Percentiles rank a stretch among this genome's conserved stretches.
Conservation (phyloP, 2,329 filamentous ascomycete species). For the Fusarium zealandicum region DNA sequence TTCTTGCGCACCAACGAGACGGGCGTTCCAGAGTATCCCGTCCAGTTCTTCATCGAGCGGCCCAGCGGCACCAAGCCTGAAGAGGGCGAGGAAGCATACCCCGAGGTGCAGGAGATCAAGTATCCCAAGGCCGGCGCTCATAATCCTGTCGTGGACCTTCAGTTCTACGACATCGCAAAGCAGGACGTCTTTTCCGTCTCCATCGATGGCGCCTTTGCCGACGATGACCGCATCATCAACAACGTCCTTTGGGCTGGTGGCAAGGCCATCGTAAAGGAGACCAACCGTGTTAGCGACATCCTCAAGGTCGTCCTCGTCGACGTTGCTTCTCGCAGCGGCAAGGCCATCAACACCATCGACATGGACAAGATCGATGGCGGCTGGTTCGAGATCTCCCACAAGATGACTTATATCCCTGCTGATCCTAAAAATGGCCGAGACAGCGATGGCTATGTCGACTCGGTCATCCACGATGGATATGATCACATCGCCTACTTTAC, state of each 20-base stretch:
- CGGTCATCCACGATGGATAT: conserved; percentile 82
- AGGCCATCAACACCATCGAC: conserved; percentile 80
- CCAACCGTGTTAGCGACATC: conserved; percentile 92
- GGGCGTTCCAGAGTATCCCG: conserved; percentile 85
- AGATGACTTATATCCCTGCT: conserved; percentile 85
- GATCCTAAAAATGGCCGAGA: conserved; percentile 77
- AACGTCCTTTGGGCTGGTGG: conserved; percentile 90
- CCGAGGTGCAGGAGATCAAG: conserved; percentile 90
- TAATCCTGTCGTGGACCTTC: conserved; percentile 86
- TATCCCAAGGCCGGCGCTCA: conserved; percentile 96
- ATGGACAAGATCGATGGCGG: conserved; percentile 88
- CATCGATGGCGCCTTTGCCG: conserved; percentile 77
- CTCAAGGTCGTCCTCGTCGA: conserved; percentile 88
- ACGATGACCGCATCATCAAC: conserved; percentile 87
- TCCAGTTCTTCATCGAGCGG: conserved; percentile 90
- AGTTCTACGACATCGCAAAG: conserved; percentile 85
- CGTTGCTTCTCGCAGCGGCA: conserved; percentile 74
- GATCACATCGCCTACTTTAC: conserved; percentile 95
- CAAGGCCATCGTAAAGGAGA: conserved; percentile 87
- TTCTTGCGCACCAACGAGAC: conserved; percentile 96
- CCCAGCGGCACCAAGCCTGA: conserved; percentile 76
- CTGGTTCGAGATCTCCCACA: conserved; percentile 94
- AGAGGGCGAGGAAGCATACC: conserved; percentile 82
- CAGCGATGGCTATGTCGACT: conserved; percentile 92
- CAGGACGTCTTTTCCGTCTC: conserved; percentile 81